Base-by-base conservation (phyloP, 2,329 filamentous ascomycete species). In the Pestalotiopsis sp. region DNA sequence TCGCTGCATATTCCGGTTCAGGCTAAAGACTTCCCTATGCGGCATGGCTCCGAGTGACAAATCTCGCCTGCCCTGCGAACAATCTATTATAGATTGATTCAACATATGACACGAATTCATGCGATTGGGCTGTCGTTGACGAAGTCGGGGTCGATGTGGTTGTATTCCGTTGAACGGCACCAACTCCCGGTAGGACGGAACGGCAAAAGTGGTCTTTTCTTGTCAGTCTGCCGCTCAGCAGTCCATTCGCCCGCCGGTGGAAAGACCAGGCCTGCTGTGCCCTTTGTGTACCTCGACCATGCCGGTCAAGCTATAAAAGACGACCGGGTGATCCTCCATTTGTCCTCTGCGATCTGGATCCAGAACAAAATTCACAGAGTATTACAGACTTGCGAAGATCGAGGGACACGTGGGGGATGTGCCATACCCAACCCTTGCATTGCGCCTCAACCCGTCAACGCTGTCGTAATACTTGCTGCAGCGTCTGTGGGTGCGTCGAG, bases 1-100 rank as follows among this genome's bases (percentile, higher is more conserved):
- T 25, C 61, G 61, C 61, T 64, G 61, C 23, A 64, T 64, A 64
- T 64, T 52, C 38, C 41, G 61, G 20, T 64, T 64, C 36, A 64
- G 61, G 39, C 61, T 45, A 64, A 64, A 64, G 36, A 25, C 61
- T 64, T 64, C 39, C 61, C 23, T 13, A 64, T 23, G 14, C 20
- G n/a, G 39, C 36, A 41, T 64, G 38, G 61, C 39, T 23, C 61
- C 61, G 38, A 64, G 27, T 41, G 38, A 45, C 61, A 38, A 64
- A 45, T 64, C 9, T 64, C 61, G 61, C 61, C 61, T 45, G 17
- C n/a, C 31, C 17, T 61, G 59, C 36, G 7, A 20, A 2, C 59
- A 61, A 61, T 61, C 59, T 17, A 61, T 61, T 36, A 61, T 61
- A 61, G n/a, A 61, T 61, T 52, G 59, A n/a, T 9, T 9, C 17